phyloP scores from a whole-genome alignment of 208 protist genomes.

The Trypanosoma boissoni region DNA sequence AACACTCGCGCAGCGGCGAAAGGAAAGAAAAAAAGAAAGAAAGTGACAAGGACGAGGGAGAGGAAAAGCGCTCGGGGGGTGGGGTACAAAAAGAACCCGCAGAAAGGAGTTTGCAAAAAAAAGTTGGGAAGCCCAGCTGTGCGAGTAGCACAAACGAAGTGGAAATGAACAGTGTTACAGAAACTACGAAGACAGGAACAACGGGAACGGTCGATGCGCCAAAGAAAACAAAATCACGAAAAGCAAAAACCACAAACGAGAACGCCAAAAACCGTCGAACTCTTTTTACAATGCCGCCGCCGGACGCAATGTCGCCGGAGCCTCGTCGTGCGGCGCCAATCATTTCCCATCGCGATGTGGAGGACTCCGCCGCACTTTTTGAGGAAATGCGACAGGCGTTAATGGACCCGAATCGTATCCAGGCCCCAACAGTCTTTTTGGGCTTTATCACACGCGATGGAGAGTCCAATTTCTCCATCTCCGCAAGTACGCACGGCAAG shows the following conservation, averaged over 20 bases:
- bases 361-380: constrained; percentile 41
- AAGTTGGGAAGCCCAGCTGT: not conserved
- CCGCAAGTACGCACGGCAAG: constrained; percentile 30
- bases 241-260: no score
- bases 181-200: no score
- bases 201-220: not conserved
- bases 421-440: constrained; percentile 78
- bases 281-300: constrained; percentile 42
- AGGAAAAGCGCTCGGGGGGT: no score
- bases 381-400: constrained; percentile 42
- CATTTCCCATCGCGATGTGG: constrained; percentile 38
- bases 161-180: no score
- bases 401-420: constrained; percentile 78
- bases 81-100: constrained; percentile 7
- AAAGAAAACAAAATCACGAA: no score
- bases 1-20: not conserved
- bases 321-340: not conserved
- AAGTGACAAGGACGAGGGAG: constrained; percentile 3
- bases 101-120: not conserved
- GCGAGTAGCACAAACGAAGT: not conserved
- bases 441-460: constrained; percentile 36
- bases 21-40: not conserved
- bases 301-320: not conserved
- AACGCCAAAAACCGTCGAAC: constrained; percentile 23
- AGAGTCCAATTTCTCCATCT: constrained; percentile 44